phyloP scores from a whole-genome alignment of 2,329 filamentous ascomycete genomes.

The Botrytis medusae region DNA sequence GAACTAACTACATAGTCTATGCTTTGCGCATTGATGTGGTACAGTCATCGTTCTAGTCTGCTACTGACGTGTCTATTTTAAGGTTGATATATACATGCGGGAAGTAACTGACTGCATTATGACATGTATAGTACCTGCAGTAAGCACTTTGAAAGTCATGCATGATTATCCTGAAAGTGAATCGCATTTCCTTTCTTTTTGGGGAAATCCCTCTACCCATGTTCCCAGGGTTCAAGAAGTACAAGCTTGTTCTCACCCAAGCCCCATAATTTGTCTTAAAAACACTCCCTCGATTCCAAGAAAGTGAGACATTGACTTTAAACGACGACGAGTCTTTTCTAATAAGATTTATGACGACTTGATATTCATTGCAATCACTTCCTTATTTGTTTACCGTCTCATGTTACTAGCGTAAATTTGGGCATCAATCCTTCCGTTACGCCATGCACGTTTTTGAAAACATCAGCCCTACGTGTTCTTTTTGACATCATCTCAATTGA shows the following conservation, averaged over 20 bases:
- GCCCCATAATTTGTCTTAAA: not conserved
- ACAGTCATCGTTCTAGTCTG: not conserved
- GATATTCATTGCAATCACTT: not conserved
- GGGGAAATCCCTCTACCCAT: not conserved
- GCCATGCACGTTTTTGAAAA: not conserved
- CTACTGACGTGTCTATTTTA: not conserved
- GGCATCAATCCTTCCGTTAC: not conserved
- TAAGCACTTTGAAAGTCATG: conserved; percentile 1
- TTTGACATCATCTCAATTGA: not conserved
- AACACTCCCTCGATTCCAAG: not conserved
- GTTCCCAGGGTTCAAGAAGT: not conserved
- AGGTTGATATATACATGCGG: not conserved
- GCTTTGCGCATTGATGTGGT: not conserved
- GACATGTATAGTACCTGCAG: conserved; percentile 6
- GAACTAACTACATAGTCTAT: too few relatives aligned
- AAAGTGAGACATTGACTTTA: not conserved
- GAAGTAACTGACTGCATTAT: not conserved
- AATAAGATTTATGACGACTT: not conserved
- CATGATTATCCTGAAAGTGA: not conserved
- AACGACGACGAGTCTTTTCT: not conserved
- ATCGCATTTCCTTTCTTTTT: not conserved
- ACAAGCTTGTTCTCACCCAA: not conserved
- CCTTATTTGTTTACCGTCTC: not conserved
- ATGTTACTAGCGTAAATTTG: not conserved
- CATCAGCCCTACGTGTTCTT: not conserved